Conservation (phyloP, 768 basidiomycete species). For the Mycena alexandri region DNA sequence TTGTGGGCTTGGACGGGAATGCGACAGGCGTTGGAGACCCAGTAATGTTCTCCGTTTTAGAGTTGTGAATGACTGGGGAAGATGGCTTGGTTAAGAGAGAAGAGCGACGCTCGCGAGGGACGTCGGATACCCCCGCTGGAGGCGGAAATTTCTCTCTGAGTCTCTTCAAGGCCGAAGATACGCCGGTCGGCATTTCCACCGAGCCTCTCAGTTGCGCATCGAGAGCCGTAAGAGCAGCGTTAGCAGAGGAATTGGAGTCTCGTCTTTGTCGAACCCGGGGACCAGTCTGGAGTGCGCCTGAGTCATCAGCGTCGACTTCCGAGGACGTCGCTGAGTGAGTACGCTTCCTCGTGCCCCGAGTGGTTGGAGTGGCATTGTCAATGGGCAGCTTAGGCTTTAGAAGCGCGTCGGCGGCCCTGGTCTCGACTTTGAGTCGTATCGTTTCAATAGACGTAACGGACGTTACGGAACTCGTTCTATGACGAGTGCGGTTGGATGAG, state of each 20-base stretch:
- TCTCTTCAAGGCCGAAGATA: conserved; percentile 29
- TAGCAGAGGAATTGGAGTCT: conserved; percentile 8
- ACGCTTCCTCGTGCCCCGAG: conserved; percentile 29
- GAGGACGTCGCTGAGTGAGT: conserved; percentile 31
- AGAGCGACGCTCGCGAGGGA: conserved; percentile 9
- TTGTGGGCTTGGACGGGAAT: conserved; percentile 11
- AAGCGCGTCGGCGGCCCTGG: conserved; percentile 25
- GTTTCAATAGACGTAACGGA: conserved; percentile 36
- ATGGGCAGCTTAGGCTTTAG: conserved; percentile 31
- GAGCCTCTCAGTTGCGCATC: neutral
- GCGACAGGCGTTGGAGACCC: neutral
- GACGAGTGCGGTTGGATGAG: conserved; percentile 18
- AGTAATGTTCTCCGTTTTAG: conserved; percentile 15
- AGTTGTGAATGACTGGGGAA: neutral
- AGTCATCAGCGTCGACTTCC: conserved; percentile 23
- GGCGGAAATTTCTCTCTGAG: conserved; percentile 29
- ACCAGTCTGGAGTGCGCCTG: conserved; percentile 12
- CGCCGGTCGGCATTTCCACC: conserved; percentile 9
- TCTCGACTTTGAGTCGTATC: conserved; percentile 25
- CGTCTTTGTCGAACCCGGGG: conserved; percentile 35
- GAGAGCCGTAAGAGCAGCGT: too few relatives aligned
- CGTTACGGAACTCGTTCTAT: conserved; percentile 36
- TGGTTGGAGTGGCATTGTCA: neutral
- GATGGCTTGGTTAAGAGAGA: conserved; percentile 11
- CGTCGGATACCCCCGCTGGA: neutral